phyloP scores from a whole-genome alignment of 345 rosid species.

The Anastatica hierochuntica region DNA sequence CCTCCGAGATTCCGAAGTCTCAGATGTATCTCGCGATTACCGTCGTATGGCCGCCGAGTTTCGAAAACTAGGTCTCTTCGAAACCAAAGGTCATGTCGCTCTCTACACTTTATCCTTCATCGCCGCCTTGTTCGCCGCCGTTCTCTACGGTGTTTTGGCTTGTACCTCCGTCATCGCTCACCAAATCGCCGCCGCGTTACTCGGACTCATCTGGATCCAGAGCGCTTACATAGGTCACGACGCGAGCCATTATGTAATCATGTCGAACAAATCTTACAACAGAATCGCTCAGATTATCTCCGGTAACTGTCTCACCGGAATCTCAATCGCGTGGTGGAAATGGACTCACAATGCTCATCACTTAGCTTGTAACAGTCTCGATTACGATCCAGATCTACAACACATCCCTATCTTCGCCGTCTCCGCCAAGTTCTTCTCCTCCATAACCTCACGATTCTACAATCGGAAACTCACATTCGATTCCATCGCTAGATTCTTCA shows the following conservation, averaged over 20 bases:
- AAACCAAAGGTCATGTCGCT: constrained; percentile 60
- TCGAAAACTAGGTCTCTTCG: constrained; percentile 59
- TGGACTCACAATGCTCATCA: constrained; percentile 99
- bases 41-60: constrained; percentile 55
- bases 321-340: constrained; percentile 99
- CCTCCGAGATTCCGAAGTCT: constrained; percentile 47
- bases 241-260: constrained; percentile 82
- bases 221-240: constrained; percentile 86
- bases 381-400: constrained; percentile 92
- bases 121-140: constrained; percentile 34
- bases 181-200: constrained; percentile 37
- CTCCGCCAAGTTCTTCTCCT: constrained; percentile 48
- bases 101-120: constrained; percentile 33
- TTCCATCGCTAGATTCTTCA: constrained; percentile 46
- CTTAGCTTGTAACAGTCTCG: constrained; percentile 85
- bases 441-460: constrained; percentile 57
- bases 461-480: constrained; percentile 58
- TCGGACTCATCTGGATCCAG: constrained; percentile 83
- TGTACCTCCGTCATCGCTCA: constrained; percentile 49
- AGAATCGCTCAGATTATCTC: constrained; percentile 51
- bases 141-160: constrained; percentile 56
- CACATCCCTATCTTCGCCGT: constrained; percentile 93
- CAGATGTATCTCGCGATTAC: constrained; percentile 72
- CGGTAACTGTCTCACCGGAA: constrained; percentile 91
- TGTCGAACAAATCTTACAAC: constrained; percentile 43